Base-by-base conservation (phyloP, 805 yeast genomes). In the Zygosaccharomyces pseudorouxii region DNA sequence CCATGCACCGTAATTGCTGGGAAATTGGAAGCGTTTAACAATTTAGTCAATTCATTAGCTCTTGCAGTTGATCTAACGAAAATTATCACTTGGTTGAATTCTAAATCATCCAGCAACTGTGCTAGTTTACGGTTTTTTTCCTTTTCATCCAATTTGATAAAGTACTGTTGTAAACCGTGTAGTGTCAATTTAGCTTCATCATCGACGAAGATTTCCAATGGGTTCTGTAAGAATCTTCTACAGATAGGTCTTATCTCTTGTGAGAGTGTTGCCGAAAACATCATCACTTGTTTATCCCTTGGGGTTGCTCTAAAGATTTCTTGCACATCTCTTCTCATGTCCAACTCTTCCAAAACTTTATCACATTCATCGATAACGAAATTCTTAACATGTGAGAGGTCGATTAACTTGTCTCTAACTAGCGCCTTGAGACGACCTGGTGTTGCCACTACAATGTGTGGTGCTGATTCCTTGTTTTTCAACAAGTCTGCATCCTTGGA, bases 311-410 rank as follows among this genome's bases (percentile, higher is more conserved):
- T 84, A 82, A 93, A 92, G 56, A 93, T 86, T 68, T 92, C 98
- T 77, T 92, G 99, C 51, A 92, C 97, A 67, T 92, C 99, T 71
- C 96, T 84, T 78, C 99, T 87, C 99, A 92, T 92, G 63, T 86
- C 95, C 63, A 84, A 64, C 48, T 82, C 75, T 75, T 93, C 98
- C 70, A 92, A 79, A 49, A 92, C 98, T 75, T 90, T 89, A 76
- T 92, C 99, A 83, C 98, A 93, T 78, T 92, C 99, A 70, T 92
- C 99, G 64, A 92, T 82, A 55, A 93, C 97, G 63, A 92, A 93
- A 56, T 89, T 85, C 79, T 92, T 92, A 64, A 92, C 86, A 68
- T 87, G 86, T 73, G 83, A 82, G 59, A 93, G 79, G 61, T 95
- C 84, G 55, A 93, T 78, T 50, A 82, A 77, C 75, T 90, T 90